These are phyloP conservation scores for Trichocladium uniseriatum DNA, from an alignment of 495 filamentous ascomycete genomes.

Conservation along the genomic window DNA sequence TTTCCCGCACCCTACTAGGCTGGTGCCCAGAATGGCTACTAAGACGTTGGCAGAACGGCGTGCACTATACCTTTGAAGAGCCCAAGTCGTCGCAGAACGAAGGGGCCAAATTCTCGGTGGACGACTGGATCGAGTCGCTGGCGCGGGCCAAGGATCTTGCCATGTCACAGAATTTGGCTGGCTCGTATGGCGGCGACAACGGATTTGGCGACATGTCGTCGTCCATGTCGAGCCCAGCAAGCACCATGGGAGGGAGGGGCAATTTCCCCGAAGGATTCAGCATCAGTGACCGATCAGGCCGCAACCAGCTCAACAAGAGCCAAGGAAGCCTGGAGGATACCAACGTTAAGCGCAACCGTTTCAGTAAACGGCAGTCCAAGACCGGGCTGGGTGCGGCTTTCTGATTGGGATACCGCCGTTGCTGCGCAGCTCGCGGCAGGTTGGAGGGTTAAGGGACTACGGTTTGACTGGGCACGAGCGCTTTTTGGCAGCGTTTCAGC, in stretches of 20 bases:
- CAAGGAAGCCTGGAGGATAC: conserved; percentile 49
- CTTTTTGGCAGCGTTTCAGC: neutral
- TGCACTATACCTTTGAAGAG: conserved; percentile 86
- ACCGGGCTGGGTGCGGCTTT: conserved; percentile 65
- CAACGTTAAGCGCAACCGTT: conserved; percentile 56
- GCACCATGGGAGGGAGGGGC: conserved; percentile 51
- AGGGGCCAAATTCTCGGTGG: conserved; percentile 44
- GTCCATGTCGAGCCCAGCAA: conserved; percentile 62
- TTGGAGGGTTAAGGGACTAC: neutral
- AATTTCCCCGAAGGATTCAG: conserved; percentile 35
- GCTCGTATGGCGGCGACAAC: conserved; percentile 60
- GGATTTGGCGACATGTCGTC: conserved; percentile 64
- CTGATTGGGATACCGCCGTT: no score
- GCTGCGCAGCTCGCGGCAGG: no score
- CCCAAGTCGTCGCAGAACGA: conserved; percentile 25
- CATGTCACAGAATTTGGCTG: conserved; percentile 54
- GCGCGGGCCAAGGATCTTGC: conserved; percentile 77
- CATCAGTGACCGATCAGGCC: conserved; percentile 40
- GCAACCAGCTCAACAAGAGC: conserved; percentile 45
- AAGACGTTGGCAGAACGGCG: conserved; percentile 53
- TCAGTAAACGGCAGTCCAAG: conserved; percentile 84
- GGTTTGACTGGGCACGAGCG: neutral
- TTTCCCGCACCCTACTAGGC: conserved; percentile 1
- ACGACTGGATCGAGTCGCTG: conserved; percentile 83
- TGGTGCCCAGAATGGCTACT: conserved; percentile 6